Conservation (phyloP, 768 basidiomycete species). For the Tephrocybe sp. region DNA sequence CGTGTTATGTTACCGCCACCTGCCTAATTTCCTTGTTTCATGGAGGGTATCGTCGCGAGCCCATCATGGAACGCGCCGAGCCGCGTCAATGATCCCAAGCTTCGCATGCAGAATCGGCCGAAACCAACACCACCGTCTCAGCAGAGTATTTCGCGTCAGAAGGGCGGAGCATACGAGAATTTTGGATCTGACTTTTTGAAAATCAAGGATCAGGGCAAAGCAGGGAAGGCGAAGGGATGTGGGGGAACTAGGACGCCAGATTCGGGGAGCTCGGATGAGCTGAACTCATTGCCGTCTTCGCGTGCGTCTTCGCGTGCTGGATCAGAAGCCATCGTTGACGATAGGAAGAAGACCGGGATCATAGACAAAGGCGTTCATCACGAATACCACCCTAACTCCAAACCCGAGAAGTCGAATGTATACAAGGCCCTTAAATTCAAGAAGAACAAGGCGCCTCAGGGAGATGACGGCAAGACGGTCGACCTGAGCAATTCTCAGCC, state of each 20-base stretch:
- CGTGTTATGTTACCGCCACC: neutral
- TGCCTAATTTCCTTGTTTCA: neutral
- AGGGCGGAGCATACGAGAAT: slow-evolving; percentile 15
- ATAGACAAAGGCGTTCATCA: slow-evolving; percentile 3
- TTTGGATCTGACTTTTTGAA: slow-evolving; percentile 18
- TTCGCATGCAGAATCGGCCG: slow-evolving; percentile 15
- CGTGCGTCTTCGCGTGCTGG: slow-evolving; percentile 17
- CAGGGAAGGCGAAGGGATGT: neutral
- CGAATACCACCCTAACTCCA: neutral
- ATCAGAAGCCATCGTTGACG: slow-evolving; percentile 5
- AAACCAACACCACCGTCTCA: neutral
- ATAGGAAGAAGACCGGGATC: slow-evolving; percentile 10
- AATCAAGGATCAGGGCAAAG: neutral
- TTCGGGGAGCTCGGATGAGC: slow-evolving; percentile 8
- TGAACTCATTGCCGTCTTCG: slow-evolving; percentile 25
- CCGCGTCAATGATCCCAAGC: slow-evolving; percentile 6
- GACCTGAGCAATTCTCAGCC: slow-evolving; percentile 5
- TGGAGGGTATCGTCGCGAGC: slow-evolving; percentile 13
- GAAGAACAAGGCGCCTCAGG: slow-evolving; percentile 27
- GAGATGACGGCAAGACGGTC: neutral
- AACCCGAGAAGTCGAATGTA: slow-evolving; percentile 2
- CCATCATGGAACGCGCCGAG: slow-evolving; percentile 7
- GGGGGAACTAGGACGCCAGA: neutral
- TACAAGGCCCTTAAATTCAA: slow-evolving; percentile 32
- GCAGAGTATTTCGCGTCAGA: slow-evolving; percentile 5